Evolutionary conservation across 352 stramenopile genomes (phyloP), one percentile per base, ranked within the genome.

Genomic region (Elongisporangium undulatum): DNA sequence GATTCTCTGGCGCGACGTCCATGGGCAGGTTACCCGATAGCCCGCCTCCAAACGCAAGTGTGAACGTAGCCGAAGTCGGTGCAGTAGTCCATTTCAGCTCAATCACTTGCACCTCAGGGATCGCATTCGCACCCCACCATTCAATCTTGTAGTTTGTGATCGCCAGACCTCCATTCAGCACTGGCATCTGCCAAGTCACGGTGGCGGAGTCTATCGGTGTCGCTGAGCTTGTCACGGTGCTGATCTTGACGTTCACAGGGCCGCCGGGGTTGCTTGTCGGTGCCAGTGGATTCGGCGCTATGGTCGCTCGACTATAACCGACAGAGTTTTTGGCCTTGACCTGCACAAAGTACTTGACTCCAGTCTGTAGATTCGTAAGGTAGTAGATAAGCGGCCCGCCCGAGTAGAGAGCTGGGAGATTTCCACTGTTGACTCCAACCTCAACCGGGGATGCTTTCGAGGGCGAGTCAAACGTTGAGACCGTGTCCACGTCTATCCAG

Each of bases 331-430:
- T 79, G 9, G 85, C 69, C 51, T 88, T 92, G 9, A 95, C 87
- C 55, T 95, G 88, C 1, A 94, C 82, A 64, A 91, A 97, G 65
- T 97, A 97, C 8, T 75, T 72, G 13, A 78, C 77, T 17, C 89
- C 89, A 1, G 76, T 89, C 16, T 74, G 69, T 10, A 97, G 79
- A 16, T 74, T 72, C 21, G 71, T 79, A 50, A 94, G 61, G 54
- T 88, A 82, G 66, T 92, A 94, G 26, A 92, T 63, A 0, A 76
- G 76, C 15, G 79, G 79, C 0, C 88, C 87, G 21, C 68, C 69
- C 0, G 66, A n/a, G 58, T 89, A 92, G 13, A 96, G 71, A 29
- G 71, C 56, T 0, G 80, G 77, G 21, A 87, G 74, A 8, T 59
- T 64, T 0, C 51, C 54, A 34, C 59, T 65, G 0, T 49, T n/a